Base-by-base conservation (phyloP, 2,329 filamentous ascomycete genomes). In the Aspergillus vadensis region DNA sequence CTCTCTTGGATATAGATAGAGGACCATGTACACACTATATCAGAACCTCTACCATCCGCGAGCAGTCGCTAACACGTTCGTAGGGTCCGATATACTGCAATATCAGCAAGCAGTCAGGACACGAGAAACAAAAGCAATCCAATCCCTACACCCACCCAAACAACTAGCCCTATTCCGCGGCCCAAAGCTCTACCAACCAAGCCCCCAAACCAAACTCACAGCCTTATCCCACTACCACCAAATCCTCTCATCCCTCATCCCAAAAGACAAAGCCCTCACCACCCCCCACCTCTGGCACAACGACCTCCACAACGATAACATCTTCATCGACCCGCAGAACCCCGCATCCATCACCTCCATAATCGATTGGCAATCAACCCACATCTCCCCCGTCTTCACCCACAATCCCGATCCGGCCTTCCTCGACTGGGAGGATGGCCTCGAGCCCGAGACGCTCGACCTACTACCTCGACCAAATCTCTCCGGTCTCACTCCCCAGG, bases 291-390 rank as follows among this genome's bases (percentile, higher is more conserved):
- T 74, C 53, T 75, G 70, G 69, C 70, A 73, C 59, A 63, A 70
- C 60, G 67, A 73, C 65, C 58, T 73, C 21, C 68, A 73, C 51
- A 62, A 67, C 62, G 68, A 70, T 21, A 74, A 73, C 59, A 60
- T 75, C 55, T 76, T 74, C 27, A 66, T 75, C 30, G 72, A 75
- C 61, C 70, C 68, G 19, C 12, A 66, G 7, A 66, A 73, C 43
- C 64, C 67, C 1, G 64, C 56, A 57, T 65, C 59, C 5, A 70
- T 74, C 21, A 67, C 68, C 4, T 64, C 67, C 10, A 72, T 75
- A 6, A 72, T 75, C 25, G 69, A 74, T 62, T 74, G 70, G 72
- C 70, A 75, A 58, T 70, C 68, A 23, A 65, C 63, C 19, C 69
- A 73, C 41, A 58, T 73, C 50, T 67, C 69, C 1, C 71, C 72